Evolutionary conservation across 2,329 filamentous ascomycete genomes (phyloP).

Genomic region (Phialophora chinensis): DNA sequence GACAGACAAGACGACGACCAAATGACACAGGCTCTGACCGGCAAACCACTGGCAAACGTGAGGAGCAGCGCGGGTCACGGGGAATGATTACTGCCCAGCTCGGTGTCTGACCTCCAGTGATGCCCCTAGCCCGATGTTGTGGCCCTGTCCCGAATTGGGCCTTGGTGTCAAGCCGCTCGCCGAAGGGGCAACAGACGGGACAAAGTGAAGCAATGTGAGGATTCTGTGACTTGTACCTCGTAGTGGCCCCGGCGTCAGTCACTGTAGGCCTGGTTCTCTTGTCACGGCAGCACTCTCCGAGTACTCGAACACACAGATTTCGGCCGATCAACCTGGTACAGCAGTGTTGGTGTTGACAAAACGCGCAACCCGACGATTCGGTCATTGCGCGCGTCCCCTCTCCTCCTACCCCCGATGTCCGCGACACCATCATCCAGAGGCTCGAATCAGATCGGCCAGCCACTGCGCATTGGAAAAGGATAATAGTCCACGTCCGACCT

Average conservation of each 20-base stretch:
- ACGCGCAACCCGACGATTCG: constrained; percentile 21
- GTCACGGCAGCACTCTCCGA: neutral
- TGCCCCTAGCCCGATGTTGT: neutral
- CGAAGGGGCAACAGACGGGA: constrained; percentile 1
- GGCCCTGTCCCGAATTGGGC: neutral
- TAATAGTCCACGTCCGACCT: constrained; percentile 6
- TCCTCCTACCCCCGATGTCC: constrained; percentile 33
- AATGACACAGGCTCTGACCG: neutral
- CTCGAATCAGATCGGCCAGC: constrained; percentile 29
- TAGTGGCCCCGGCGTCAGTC: neutral
- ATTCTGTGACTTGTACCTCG: neutral
- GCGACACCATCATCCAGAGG: constrained; percentile 23
- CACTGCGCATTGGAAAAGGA: constrained; percentile 14
- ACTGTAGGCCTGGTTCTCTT: neutral
- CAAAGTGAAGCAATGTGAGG: neutral
- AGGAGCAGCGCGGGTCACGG: neutral
- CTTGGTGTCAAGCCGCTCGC: neutral
- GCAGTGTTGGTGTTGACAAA: neutral
- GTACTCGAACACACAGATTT: neutral
- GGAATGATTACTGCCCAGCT: neutral
- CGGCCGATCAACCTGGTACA: neutral
- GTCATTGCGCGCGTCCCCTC: constrained; percentile 17
- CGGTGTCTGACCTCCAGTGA: neutral
- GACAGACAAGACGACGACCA: neutral
- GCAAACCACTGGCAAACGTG: neutral